phyloP scores from a whole-genome alignment of 2,329 filamentous ascomycete species.

The Ophiocordyceps camponoti-rufipedis region DNA sequence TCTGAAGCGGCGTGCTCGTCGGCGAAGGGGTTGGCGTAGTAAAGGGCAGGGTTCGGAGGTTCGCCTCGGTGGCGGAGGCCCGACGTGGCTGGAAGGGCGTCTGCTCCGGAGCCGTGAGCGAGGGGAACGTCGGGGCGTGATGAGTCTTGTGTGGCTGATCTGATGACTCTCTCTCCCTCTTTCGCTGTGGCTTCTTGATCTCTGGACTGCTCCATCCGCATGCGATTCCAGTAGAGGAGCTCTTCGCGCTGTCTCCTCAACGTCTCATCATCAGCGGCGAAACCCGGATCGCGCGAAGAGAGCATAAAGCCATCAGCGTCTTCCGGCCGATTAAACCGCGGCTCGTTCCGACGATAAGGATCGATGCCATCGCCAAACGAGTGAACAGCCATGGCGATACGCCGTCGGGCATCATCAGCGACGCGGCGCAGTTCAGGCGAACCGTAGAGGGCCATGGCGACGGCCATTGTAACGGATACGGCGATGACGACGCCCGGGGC shows the following conservation, averaged over 20 bases:
- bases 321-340: constrained; percentile 46
- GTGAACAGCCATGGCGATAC: constrained; percentile 41
- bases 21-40: constrained; percentile 39
- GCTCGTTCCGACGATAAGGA: constrained; percentile 21
- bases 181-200: constrained; percentile 5
- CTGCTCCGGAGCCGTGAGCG: constrained; percentile 18
- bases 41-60: constrained; percentile 7
- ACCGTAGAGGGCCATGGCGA: constrained; percentile 44
- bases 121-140: too few relatives aligned
- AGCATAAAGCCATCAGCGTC: constrained; percentile 45
- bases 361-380: constrained; percentile 38
- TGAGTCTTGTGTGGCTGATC: too few relatives aligned
- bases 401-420: constrained; percentile 40
- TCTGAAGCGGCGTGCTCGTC: constrained; percentile 35
- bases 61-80: constrained; percentile 28
- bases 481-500: constrained; percentile 40
- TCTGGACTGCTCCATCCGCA: constrained; percentile 27
- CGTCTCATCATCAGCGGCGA: constrained; percentile 45
- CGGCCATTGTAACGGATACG: constrained; percentile 36
- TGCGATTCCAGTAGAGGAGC: constrained; percentile 45
- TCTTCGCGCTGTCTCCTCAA: constrained; percentile 44
- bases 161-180: constrained; percentile 9
- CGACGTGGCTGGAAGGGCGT: constrained; percentile 20
- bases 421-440: constrained; percentile 44
- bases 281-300: constrained; percentile 32